Percentiles rank a stretch among this genome's conserved stretches.
Evolutionary conservation across 1,139 yeast species (phyloP).

Genomic region (Diutina neorugosa): DNA sequence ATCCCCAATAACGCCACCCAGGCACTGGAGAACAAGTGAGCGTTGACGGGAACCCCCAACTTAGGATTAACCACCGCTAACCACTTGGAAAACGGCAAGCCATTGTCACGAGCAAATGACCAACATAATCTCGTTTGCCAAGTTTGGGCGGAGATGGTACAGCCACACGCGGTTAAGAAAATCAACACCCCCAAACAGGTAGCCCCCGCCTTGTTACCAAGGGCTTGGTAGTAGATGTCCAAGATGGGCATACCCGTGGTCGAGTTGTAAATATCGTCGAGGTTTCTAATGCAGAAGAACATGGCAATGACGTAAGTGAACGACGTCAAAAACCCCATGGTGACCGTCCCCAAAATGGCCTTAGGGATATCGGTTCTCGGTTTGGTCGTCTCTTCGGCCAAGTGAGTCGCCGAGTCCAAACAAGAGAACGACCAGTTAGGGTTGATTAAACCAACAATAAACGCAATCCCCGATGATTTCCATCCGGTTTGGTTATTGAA

Average conservation of each 20-base stretch:
- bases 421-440: slow-evolving; percentile 66
- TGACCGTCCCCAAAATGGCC: slow-evolving; percentile 53
- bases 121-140: slow-evolving; percentile 70
- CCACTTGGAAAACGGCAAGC: slow-evolving; percentile 34
- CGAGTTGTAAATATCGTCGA: slow-evolving; percentile 32
- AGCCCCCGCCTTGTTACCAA: slow-evolving; percentile 44
- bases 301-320: slow-evolving; percentile 47
- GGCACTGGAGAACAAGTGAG: slow-evolving; percentile 39
- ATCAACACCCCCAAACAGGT: slow-evolving; percentile 45
- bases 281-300: slow-evolving; percentile 47
- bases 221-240: slow-evolving; percentile 49
- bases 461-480: slow-evolving; percentile 46
- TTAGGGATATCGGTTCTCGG: slow-evolving; percentile 53
- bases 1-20: slow-evolving; percentile 37
- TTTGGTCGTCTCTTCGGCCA: slow-evolving; percentile 53
- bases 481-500: slow-evolving; percentile 59
- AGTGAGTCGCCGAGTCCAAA: slow-evolving; percentile 56
- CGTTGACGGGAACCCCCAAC: slow-evolving; percentile 39
- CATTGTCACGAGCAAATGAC: slow-evolving; percentile 54
- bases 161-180: slow-evolving; percentile 53
- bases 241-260: slow-evolving; percentile 51
- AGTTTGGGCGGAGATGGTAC: slow-evolving; percentile 61
- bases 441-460: slow-evolving; percentile 52
- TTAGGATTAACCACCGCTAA: slow-evolving; percentile 35
- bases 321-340: slow-evolving; percentile 53